These are phyloP conservation scores for Vickermania ingenoplastis DNA, from an alignment of 208 protist species.

Conservation along the genomic window DNA sequence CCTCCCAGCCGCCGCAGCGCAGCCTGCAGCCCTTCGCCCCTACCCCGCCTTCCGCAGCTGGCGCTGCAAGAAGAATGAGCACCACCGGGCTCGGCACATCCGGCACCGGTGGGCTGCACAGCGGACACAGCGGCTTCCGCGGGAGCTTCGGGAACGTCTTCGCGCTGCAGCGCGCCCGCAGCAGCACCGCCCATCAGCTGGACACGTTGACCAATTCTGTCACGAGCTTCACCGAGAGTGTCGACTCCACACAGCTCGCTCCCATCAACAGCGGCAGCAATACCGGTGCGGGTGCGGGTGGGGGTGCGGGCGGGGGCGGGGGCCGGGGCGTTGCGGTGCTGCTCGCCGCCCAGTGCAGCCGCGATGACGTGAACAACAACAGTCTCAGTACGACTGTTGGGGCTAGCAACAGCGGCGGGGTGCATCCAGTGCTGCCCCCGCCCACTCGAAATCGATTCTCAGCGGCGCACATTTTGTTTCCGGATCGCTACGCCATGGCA, in stretches of 20 bases:
- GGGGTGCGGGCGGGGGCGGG: too few relatives aligned
- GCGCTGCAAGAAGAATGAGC: too few relatives aligned
- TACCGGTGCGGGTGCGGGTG: too few relatives aligned
- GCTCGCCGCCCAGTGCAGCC: not conserved
- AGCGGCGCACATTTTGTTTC: slow-evolving; percentile 1
- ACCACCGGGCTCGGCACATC: not conserved
- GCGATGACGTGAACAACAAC: not conserved
- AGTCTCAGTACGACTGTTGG: too few relatives aligned
- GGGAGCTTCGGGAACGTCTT: too few relatives aligned
- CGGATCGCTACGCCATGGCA: not conserved
- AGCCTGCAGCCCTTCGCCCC: too few relatives aligned
- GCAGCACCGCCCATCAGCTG: not conserved
- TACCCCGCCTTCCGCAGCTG: not conserved
- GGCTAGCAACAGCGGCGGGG: too few relatives aligned
- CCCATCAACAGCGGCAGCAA: too few relatives aligned
- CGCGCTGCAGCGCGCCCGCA: not conserved
- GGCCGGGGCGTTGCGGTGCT: too few relatives aligned
- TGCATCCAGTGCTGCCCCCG: not conserved
- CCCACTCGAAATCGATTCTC: not conserved
- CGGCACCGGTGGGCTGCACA: not conserved
- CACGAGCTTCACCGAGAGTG: not conserved
- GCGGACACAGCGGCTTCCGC: not conserved
- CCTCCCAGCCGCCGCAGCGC: too few relatives aligned
- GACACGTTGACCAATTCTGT: not conserved
- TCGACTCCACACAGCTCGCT: not conserved